phyloP scores from a whole-genome alignment of 306 rosid species.

The cucumber (Cucumis sativus) region Cucumber_9930_V3 NC_026656.2:616501-617000 shows the following conservation, averaged over 20 bases:
- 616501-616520: too few relatives aligned
- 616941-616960: neutral
- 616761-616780: neutral
- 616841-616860: constrained; percentile 69
- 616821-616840: constrained; percentile 99
- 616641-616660: too few relatives aligned
- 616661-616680: too few relatives aligned
- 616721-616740: too few relatives aligned
- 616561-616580: too few relatives aligned
- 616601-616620: too few relatives aligned
- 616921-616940: constrained; percentile 68
- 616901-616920: constrained; percentile 63
- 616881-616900: constrained; percentile 68
- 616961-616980: neutral
- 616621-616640: too few relatives aligned
- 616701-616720: too few relatives aligned
- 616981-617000: neutral
- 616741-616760: neutral
- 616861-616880: constrained; percentile 73
- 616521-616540: too few relatives aligned
- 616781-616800: neutral
- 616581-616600: too few relatives aligned
- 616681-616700: too few relatives aligned
- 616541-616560: too few relatives aligned
- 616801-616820: constrained; percentile 14